A percentile compares a stretch with the other conserved stretches of the same genome.
Evolutionary conservation across 129 eudicot genomes (phyloP).

Genomic region (Logfia minima): DNA sequence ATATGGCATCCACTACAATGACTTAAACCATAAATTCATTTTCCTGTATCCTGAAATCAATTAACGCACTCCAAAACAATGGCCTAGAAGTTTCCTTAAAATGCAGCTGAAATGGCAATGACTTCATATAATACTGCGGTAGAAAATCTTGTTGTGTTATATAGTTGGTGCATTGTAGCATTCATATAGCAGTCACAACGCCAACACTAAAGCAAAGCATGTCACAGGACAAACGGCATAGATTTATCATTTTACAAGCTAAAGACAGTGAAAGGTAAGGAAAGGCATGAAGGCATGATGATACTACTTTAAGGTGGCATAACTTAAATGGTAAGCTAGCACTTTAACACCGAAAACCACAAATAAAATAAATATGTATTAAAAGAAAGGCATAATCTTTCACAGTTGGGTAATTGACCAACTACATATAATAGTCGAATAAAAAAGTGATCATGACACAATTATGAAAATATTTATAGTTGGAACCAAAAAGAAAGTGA

Average conservation of each 20-base stretch:
- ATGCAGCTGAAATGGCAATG: slow-evolving; percentile 3
- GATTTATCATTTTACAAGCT: too few species aligned
- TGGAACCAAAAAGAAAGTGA: not conserved
- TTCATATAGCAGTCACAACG: not conserved
- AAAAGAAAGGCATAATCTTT: not conserved
- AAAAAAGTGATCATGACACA: not conserved
- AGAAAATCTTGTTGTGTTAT: slow-evolving; percentile 1
- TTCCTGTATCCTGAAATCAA: slow-evolving; percentile 2
- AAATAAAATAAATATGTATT: too few species aligned
- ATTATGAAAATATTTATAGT: not conserved
- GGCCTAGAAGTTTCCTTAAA: not conserved
- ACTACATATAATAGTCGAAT: not conserved
- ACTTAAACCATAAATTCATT: not conserved
- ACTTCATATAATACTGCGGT: not conserved
- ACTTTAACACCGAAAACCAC: too few species aligned
- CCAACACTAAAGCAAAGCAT: not conserved
- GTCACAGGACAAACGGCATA: too few species aligned
- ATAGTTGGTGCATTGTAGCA: slow-evolving; percentile 16
- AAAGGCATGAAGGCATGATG: too few species aligned
- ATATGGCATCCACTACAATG: not conserved
- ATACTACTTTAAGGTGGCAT: too few species aligned
- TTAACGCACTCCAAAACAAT: not conserved
- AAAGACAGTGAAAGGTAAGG: too few species aligned
- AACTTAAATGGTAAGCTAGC: too few species aligned
- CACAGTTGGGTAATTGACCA: not conserved